phyloP scores from a whole-genome alignment of 1,139 yeast species.

The Candida sp. region DNA sequence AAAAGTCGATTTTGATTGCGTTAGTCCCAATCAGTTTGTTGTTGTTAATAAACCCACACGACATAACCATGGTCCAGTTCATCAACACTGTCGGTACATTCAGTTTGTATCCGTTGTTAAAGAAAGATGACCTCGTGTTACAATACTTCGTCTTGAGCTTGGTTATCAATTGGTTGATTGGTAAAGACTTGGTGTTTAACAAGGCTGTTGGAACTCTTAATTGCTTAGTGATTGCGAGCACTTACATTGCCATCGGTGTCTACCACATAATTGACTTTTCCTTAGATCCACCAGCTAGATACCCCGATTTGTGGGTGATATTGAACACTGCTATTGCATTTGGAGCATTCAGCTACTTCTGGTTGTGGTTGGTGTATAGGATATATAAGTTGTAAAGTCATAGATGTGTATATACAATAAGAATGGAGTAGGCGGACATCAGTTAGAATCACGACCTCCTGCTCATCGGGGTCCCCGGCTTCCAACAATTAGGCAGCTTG shows the following conservation, averaged over 20 bases:
- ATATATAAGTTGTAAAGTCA: conserved; percentile 15
- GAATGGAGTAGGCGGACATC: background rate
- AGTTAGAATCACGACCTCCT: no score
- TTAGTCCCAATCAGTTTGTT: conserved; percentile 82
- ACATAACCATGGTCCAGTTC: conserved; percentile 82
- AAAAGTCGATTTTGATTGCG: conserved; percentile 88
- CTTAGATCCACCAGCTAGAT: conserved; percentile 55
- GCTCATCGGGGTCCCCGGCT: no score
- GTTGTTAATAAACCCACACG: conserved; percentile 51
- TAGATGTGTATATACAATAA: background rate
- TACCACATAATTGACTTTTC: conserved; percentile 61
- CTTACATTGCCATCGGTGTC: conserved; percentile 58
- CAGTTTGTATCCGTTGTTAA: conserved; percentile 87
- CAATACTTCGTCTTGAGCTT: conserved; percentile 70
- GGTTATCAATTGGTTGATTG: conserved; percentile 85
- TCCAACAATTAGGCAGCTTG: conserved; percentile 5
- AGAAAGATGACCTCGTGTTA: conserved; percentile 70
- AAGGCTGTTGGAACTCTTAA: conserved; percentile 22
- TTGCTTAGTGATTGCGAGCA: conserved; percentile 56
- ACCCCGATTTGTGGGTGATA: conserved; percentile 89
- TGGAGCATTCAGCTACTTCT: conserved; percentile 74
- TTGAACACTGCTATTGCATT: conserved; percentile 76
- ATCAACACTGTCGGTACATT: conserved; percentile 83
- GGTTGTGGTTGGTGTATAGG: conserved; percentile 75
- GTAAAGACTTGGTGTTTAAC: conserved; percentile 24